These are phyloP conservation scores for Agrocybe praecox DNA, from an alignment of 768 basidiomycete genomes.

Conservation along the genomic window DNA sequence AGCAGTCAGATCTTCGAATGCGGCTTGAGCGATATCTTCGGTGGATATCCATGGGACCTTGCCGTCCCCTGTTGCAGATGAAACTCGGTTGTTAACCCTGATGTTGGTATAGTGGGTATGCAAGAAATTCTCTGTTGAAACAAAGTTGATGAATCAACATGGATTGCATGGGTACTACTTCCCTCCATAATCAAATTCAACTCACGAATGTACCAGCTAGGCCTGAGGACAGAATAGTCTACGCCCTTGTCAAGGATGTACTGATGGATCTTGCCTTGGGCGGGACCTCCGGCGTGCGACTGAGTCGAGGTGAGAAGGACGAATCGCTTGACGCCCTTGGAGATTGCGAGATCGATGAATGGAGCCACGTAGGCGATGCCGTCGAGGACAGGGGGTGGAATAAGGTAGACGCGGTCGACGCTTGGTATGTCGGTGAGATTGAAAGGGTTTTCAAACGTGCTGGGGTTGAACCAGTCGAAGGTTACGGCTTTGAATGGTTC, in stretches of 20 bases:
- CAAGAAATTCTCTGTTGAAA: background rate
- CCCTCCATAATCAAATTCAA: background rate
- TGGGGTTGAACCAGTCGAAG: constrained; percentile 35
- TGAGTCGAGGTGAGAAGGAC: constrained; percentile 27
- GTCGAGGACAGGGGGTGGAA: constrained; percentile 18
- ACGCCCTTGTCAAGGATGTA: constrained; percentile 24
- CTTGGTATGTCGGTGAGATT: background rate
- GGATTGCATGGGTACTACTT: too few species aligned
- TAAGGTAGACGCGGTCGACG: constrained; percentile 21
- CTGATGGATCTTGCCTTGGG: constrained; percentile 26
- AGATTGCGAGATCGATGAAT: constrained; percentile 29
- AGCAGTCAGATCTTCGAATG: background rate
- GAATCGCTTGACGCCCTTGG: constrained; percentile 32
- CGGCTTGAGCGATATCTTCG: constrained; percentile 27
- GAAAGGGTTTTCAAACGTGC: constrained; percentile 31
- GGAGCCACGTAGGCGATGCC: constrained; percentile 15
- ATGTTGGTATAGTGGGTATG: background rate
- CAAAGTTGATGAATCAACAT: background rate
- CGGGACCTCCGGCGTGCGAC: constrained; percentile 15
- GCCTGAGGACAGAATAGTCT: constrained; percentile 28
- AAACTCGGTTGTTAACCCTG: constrained; percentile 9
- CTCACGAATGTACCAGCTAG: constrained; percentile 31
- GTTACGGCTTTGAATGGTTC: constrained; percentile 27
- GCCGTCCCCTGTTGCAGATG: constrained; percentile 17
- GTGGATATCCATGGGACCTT: constrained; percentile 19